These are phyloP conservation scores for Gynostemma pentaphyllum DNA, from an alignment of 306 rosid species.

Conservation along the genomic window DNA sequence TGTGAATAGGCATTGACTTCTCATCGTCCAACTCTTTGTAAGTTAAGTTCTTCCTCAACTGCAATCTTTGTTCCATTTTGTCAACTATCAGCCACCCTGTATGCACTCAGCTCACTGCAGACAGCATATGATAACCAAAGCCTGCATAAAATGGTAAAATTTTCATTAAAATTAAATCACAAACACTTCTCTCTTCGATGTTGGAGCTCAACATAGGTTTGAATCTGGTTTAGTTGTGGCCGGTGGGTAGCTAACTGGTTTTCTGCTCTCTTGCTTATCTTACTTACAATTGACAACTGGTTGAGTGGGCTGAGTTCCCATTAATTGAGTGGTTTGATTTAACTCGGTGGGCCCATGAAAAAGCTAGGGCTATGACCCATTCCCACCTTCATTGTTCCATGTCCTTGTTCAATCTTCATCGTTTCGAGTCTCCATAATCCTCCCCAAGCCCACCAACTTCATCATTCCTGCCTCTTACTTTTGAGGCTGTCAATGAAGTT, in stretches of 20 bases:
- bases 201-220: neutral
- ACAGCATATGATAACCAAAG: too few relatives aligned
- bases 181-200: too few relatives aligned
- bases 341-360: neutral
- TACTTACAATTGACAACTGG: neutral
- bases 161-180: too few relatives aligned
- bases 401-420: neutral
- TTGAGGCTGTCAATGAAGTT: too few relatives aligned
- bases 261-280: neutral
- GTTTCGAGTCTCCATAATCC: neutral
- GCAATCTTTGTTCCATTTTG: too few relatives aligned
- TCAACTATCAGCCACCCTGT: too few relatives aligned
- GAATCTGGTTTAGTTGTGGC: neutral
- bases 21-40: too few relatives aligned
- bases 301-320: neutral
- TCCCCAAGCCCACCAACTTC: neutral
- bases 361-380: neutral
- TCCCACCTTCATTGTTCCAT: neutral
- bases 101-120: too few relatives aligned
- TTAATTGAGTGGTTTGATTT: neutral
- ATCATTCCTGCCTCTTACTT: neutral
- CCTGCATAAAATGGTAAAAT: too few relatives aligned
- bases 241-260: neutral
- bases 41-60: too few relatives aligned
- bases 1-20: too few relatives aligned